These are phyloP conservation scores for Hirschfeldia incana DNA, from an alignment of 345 rosid genomes.

Conservation along the genomic window DNA sequence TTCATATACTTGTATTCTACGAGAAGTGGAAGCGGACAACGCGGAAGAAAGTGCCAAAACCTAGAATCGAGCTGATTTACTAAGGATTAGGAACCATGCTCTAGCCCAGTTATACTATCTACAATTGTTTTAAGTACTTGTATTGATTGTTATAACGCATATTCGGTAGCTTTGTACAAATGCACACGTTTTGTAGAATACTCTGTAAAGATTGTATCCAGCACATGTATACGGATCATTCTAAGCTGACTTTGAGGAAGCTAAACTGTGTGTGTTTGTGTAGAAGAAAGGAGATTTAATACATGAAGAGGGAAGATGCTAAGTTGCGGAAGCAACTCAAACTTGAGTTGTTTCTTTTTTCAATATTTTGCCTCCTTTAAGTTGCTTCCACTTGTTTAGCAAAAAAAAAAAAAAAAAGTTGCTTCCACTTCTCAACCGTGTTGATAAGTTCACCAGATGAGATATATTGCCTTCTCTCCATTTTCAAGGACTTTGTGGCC, in stretches of 20 bases:
- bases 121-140: no score
- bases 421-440: slow-evolving; percentile 69
- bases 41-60: background rate
- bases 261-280: background rate
- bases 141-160: background rate
- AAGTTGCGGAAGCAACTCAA: slow-evolving; percentile 37
- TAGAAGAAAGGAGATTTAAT: no score
- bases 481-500: slow-evolving; percentile 77
- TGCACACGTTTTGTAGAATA: background rate
- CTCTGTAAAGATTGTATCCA: background rate
- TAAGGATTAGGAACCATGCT: no score
- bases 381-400: no score
- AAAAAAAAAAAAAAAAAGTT: slow-evolving; percentile 25
- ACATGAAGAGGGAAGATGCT: slow-evolving; percentile 1
- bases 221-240: background rate
- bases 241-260: background rate
- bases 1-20: background rate
- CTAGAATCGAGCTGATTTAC: background rate
- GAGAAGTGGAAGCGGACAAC: slow-evolving; percentile 1
- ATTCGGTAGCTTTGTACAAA: background rate
- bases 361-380: slow-evolving; percentile 51
- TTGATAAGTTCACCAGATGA: slow-evolving; percentile 83
- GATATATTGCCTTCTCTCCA: slow-evolving; percentile 68
- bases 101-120: no score
- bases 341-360: slow-evolving; percentile 56